A percentile compares a stretch with the other conserved stretches of the same genome.
Evolutionary conservation across 2,329 filamentous ascomycete species (phyloP).

Genomic region (Colletotrichum sp.): DNA sequence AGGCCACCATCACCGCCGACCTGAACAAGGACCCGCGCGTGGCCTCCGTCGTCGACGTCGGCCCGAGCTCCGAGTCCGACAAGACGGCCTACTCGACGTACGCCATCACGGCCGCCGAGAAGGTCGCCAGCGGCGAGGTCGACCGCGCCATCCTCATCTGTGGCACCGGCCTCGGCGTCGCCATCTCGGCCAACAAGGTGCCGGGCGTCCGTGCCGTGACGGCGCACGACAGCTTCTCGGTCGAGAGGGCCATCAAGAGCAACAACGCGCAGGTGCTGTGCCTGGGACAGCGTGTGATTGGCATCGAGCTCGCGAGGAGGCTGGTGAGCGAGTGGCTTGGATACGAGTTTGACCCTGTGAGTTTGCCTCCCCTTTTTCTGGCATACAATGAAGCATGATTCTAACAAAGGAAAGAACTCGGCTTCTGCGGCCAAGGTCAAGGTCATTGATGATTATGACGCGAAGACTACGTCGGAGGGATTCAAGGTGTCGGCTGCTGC

Average conservation of each 20-base stretch:
- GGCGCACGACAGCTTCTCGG: slow-evolving; percentile 83
- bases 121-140: slow-evolving; percentile 66
- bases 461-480: not conserved
- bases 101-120: slow-evolving; percentile 72
- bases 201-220: slow-evolving; percentile 84
- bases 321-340: slow-evolving; percentile 82
- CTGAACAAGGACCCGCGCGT: slow-evolving; percentile 73
- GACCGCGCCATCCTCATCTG: slow-evolving; percentile 85
- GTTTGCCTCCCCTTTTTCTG: slow-evolving; percentile 30
- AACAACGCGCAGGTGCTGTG: slow-evolving; percentile 89
- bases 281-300: slow-evolving; percentile 85
- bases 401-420: slow-evolving; percentile 1
- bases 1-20: slow-evolving; percentile 75
- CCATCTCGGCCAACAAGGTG: slow-evolving; percentile 87
- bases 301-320: slow-evolving; percentile 78
- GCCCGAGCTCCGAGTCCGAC: slow-evolving; percentile 68
- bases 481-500: not conserved
- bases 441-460: slow-evolving; percentile 21
- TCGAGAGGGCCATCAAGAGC: slow-evolving; percentile 82
- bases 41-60: slow-evolving; percentile 73
- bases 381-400: too few relatives aligned
- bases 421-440: slow-evolving; percentile 55
- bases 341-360: slow-evolving; percentile 77
- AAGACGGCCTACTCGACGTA: slow-evolving; percentile 84
- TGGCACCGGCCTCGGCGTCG: slow-evolving; percentile 84